A percentile compares a stretch with the other conserved stretches of the same genome.
Conservation (phyloP, 108 stramenopile species). For the Pinguiococcus pyrenoidosus region DNA sequence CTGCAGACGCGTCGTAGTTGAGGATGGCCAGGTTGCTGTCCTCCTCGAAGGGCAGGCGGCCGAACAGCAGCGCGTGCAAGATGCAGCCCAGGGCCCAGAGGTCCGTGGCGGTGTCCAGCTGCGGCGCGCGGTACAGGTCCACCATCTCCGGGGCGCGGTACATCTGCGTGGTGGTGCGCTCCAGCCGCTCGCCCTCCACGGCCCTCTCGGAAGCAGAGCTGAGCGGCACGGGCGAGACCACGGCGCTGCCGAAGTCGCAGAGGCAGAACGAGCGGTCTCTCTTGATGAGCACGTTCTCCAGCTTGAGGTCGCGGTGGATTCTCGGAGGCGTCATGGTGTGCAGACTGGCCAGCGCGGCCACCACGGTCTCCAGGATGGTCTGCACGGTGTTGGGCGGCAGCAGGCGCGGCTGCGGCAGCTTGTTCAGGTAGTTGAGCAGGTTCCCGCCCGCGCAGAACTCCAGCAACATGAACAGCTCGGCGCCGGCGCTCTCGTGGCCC, state of each 20-base stretch:
- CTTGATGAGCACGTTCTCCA: conserved; percentile 66
- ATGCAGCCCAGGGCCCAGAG: conserved; percentile 89
- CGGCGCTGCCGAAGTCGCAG: conserved; percentile 80
- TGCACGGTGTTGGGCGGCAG: conserved; percentile 9
- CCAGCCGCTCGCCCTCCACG: conserved; percentile 68
- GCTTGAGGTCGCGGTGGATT: conserved; percentile 36
- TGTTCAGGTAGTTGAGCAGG: conserved; percentile 60
- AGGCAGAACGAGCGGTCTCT: conserved; percentile 73
- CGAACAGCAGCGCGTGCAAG: conserved; percentile 62
- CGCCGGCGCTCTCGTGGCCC: conserved; percentile 17
- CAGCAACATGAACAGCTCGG: conserved; percentile 55
- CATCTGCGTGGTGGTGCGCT: conserved; percentile 87
- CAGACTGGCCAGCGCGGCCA: conserved; percentile 42
- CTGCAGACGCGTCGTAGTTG: too few species aligned
- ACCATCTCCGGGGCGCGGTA: conserved; percentile 92
- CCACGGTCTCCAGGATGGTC: not conserved
- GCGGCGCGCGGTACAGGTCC: conserved; percentile 70
- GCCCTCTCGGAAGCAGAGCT: conserved; percentile 46
- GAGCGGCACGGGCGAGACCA: conserved; percentile 66
- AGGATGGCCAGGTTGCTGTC: conserved; percentile 78
- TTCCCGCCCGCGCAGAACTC: conserved; percentile 81
- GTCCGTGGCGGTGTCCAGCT: conserved; percentile 66
- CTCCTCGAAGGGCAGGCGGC: conserved; percentile 72
- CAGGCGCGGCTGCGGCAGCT: conserved; percentile 27
- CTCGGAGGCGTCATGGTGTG: conserved; percentile 12